phyloP scores from a whole-genome alignment of 208 protist species.

The Tetramitus jugosus region DNA sequence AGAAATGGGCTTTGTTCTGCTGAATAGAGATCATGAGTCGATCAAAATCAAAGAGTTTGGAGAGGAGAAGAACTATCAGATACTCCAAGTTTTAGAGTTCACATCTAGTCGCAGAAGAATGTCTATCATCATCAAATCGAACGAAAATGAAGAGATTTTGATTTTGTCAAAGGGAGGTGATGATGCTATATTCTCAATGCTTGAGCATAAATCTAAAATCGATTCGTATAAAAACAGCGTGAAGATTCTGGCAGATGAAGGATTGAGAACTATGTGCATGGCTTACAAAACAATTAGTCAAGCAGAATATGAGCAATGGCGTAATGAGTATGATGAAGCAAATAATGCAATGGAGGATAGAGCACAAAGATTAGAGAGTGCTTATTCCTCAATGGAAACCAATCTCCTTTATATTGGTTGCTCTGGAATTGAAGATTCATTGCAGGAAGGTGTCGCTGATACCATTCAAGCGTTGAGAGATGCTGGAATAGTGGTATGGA shows the following conservation, averaged over 20 bases:
- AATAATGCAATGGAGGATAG: background rate
- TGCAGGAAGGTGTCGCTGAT: conserved; percentile 85
- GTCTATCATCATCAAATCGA: conserved; percentile 61
- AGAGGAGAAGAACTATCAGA: conserved; percentile 62
- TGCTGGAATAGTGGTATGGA: conserved; percentile 82
- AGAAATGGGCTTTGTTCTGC: conserved; percentile 60
- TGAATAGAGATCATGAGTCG: conserved; percentile 38
- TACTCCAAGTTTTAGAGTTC: conserved; percentile 66
- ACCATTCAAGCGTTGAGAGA: conserved; percentile 61
- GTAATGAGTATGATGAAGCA: background rate
- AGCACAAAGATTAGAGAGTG: background rate
- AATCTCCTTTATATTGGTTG: conserved; percentile 73
- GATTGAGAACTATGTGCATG: conserved; percentile 37
- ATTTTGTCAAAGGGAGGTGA: conserved; percentile 71
- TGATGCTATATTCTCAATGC: conserved; percentile 60
- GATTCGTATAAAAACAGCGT: background rate
- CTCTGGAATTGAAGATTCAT: conserved; percentile 91
- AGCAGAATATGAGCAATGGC: background rate
- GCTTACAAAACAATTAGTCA: background rate
- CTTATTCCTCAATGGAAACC: conserved; percentile 50
- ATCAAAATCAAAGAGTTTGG: background rate
- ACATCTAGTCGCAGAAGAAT: conserved; percentile 68
- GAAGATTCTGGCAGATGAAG: conserved; percentile 10
- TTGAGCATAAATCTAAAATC: background rate
- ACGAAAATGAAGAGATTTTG: conserved; percentile 46